Conservation (phyloP, 345 rosid genomes). For the Populus alba region DNA sequence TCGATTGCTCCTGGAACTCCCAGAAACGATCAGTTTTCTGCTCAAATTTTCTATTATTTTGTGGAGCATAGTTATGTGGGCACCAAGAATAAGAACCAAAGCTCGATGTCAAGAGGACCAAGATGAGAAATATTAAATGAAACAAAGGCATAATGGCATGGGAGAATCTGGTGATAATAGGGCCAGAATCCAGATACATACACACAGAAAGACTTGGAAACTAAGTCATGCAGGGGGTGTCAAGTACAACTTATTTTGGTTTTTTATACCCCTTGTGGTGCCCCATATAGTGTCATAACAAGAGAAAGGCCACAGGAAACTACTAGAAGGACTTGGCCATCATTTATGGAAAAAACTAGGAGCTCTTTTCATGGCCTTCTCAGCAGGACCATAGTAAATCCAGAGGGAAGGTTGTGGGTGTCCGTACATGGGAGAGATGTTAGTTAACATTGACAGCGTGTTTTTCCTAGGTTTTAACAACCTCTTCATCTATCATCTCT, state of each 20-base stretch:
- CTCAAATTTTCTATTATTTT: conserved; percentile 30
- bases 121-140: conserved; percentile 23
- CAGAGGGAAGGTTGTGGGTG: conserved; percentile 12
- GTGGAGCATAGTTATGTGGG: conserved; percentile 11
- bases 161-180: conserved; percentile 6
- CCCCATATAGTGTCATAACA: conserved; percentile 25
- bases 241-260: conserved; percentile 15
- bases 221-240: conserved; percentile 30
- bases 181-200: conserved; percentile 1
- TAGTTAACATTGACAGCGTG: not conserved
- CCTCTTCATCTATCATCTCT: conserved; percentile 21
- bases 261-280: conserved; percentile 16
- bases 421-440: conserved; percentile 12
- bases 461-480: conserved; percentile 9
- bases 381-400: conserved; percentile 7
- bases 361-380: conserved; percentile 19
- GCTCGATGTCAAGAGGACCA: conserved; percentile 24
- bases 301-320: conserved; percentile 7
- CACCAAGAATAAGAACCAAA: conserved; percentile 22
- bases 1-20: conserved; percentile 55
- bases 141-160: conserved; percentile 33
- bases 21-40: conserved; percentile 63
- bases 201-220: conserved; percentile 20
- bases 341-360: not conserved
- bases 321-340: not conserved